Base-by-base conservation (phyloP, 1,284 basidiomycete genomes). In the Cerioporus squamosus region DNA sequence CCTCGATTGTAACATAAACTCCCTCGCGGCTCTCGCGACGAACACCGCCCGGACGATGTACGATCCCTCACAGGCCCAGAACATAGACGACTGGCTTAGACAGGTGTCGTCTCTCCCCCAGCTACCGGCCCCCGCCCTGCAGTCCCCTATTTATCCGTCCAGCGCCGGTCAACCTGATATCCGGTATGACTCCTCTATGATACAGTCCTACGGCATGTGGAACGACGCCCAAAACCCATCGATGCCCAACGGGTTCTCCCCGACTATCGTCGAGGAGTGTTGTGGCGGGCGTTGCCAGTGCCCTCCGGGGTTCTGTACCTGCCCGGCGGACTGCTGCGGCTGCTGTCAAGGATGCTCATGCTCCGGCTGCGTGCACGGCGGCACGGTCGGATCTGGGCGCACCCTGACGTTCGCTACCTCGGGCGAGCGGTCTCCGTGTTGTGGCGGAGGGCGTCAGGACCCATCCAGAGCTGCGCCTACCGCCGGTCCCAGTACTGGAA, bases 41-140 rank as follows among this genome's bases (percentile, higher is more conserved):
- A 67, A 60, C 18, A 60, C 44, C 57, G 18, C 57, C n/a, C 53
- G 6, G 53, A 64, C 44, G 9, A 64, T 24, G 14, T 67, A 49
- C 48, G 70, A 72, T 20, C 49, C 57, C 24, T 53, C 68, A 10
- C 70, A 71, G 68, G 17, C 57, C 18, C 68, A 74, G 45, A 74
- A 76, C 57, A 76, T 82, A 24, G 81, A 84, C 62, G 81, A 83
- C 42, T 84, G 81, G 81, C 71, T 83, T 38, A 75, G 74, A 46
- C 79, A 82, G 51, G 63, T 77, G 23, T 48, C 64, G 7, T 45
- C 59, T 22, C 52, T 62, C 22, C 59, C 59, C 29, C 51, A 57
- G 33, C 40, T 59, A 6, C 15, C 48, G 15, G n/a, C 53, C 5
- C 2, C 48, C 31, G 5, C 55, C 18, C 31, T 51, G 18, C 51